Evolutionary conservation across 2,329 filamentous ascomycete genomes (phyloP), one percentile per base, ranked within the genome.

Genomic region (Elsinoe arachidis): DNA sequence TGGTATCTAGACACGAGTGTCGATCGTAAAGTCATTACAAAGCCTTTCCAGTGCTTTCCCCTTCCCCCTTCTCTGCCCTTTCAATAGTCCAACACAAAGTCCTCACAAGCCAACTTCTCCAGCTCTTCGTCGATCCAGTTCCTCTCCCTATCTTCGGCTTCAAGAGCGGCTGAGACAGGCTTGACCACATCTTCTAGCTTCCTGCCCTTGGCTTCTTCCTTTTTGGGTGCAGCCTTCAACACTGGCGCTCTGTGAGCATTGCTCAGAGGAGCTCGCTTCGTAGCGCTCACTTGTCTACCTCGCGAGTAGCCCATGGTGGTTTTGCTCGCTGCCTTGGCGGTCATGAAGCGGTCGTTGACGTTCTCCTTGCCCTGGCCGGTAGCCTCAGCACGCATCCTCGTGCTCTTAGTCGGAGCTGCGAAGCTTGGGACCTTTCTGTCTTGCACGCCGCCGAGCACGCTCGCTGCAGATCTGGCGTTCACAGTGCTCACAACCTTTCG

Each of bases 231-330:
- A 5, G 54, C 56, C 21, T 46, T 46, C 39, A 56, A 14, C 33
- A 56, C 54, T 6, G 21, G 21, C 10, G 54, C 54, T 7, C 54
- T 41, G 33, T 56, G 54, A 11, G 54, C 54, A 34, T 47, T 56
- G 7, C 62, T 59, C 1, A 68, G 59, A 4, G 67, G 67, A 7
- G 59, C 60, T 10, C 66, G 63, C 3, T 77, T 61, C 23, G 68
- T 69, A 6, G 70, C 70, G 17, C 76, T 76, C 2, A 78, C 74
- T 10, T 75, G 74, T 34, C 88, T 82, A 34, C 91, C 90, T 69
- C 87, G 89, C 57, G 82, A 88, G 68, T 95, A 96, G 14, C 91
- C 91, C 41, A 96, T 79, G 0, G 90, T 96, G 57, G 83, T 91
- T 61, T 85, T 83, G 1, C 90, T 95, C 5, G 83, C 84, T 5